Conservation (phyloP, 2,329 filamentous ascomycete species). For the Fusarium coffeatum region DNA sequence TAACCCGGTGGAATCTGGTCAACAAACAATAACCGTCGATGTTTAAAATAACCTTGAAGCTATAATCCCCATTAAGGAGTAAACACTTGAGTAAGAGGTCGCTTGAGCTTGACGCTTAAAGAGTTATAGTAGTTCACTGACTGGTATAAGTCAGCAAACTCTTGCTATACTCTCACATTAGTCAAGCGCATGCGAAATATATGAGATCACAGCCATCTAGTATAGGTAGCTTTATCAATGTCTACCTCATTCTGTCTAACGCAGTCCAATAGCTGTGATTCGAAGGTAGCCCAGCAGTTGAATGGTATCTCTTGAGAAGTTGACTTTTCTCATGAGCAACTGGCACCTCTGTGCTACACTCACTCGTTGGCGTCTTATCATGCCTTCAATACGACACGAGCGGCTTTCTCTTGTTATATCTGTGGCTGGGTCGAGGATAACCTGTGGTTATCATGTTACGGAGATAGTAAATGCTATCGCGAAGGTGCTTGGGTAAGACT, state of each 20-base stretch:
- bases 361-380: neutral
- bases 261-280: neutral
- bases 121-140: neutral
- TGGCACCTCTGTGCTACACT: neutral
- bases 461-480: neutral
- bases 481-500: neutral
- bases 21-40: neutral
- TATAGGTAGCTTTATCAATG: neutral
- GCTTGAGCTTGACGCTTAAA: neutral
- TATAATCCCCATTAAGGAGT: neutral
- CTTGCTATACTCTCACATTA: neutral
- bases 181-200: neutral
- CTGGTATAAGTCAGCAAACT: neutral
- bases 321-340: neutral
- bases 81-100: neutral
- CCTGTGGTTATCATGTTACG: neutral
- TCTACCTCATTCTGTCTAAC: neutral
- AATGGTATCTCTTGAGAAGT: neutral
- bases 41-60: neutral
- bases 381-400: neutral
- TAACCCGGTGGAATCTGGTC: neutral
- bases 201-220: neutral
- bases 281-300: neutral
- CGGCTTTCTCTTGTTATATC: neutral
- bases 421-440: neutral